phyloP scores from a whole-genome alignment of 176 grass and related monocot genomes.

The Hordeum vulgare region MorexV3_pseudomolecules_assembly NC_058523.1:437458739-437459238 shows the following conservation, averaged over 20 bases:
- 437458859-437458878: no score
- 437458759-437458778: no score
- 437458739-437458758: no score
- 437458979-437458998: constrained; percentile 26
- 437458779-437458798: no score
- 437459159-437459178: constrained; percentile 5
- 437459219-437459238: constrained; percentile 6
- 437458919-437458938: constrained; percentile 8
- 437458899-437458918: not conserved
- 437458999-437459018: not conserved
- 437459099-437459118: not conserved
- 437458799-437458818: no score
- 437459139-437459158: not conserved
- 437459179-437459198: constrained; percentile 13
- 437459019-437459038: constrained; percentile 27
- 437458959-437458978: constrained; percentile 28
- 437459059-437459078: not conserved
- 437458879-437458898: no score
- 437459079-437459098: not conserved
- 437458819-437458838: no score
- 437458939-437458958: constrained; percentile 31
- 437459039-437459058: not conserved
- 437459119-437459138: not conserved
- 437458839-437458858: no score
- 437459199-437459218: not conserved